Percentiles rank a stretch among this genome's conserved stretches.
Evolutionary conservation across 2,329 filamentous ascomycete species (phyloP).

Genomic region (Immersiporthe knoxdaviesiana): DNA sequence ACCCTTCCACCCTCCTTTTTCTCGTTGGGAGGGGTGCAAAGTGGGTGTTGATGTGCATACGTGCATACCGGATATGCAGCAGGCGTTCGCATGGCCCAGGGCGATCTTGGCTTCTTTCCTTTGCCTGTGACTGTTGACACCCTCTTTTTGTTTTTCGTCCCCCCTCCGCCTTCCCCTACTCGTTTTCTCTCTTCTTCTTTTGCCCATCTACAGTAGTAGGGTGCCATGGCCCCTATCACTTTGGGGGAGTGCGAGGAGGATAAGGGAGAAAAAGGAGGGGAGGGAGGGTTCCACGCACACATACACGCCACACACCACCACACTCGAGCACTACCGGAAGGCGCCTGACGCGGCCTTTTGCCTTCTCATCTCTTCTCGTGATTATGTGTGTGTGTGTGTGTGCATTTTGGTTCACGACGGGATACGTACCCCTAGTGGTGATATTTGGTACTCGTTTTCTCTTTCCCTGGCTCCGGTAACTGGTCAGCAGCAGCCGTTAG

Average conservation of each 20-base stretch:
- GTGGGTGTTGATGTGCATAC: neutral
- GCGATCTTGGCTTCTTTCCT: neutral
- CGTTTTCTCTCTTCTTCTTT: neutral
- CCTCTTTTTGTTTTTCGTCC: neutral
- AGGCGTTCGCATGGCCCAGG: conserved; percentile 4
- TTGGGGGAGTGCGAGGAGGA: neutral
- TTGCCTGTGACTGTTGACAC: neutral
- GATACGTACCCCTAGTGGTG: neutral
- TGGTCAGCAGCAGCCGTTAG: neutral
- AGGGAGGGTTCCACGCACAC: no score
- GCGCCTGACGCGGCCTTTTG: neutral
- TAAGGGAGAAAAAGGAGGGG: neutral
- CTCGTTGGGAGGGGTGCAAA: neutral
- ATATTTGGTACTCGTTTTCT: neutral
- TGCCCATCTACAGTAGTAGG: neutral
- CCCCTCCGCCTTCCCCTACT: neutral
- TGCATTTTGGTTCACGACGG: neutral
- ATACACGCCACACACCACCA: neutral
- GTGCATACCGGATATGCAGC: conserved; percentile 9
- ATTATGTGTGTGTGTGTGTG: neutral
- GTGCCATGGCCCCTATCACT: neutral
- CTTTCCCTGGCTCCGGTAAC: neutral
- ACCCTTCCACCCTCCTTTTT: neutral
- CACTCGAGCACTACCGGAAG: neutral
- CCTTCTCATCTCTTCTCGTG: neutral